phyloP scores from a whole-genome alignment of 306 rosid species.

The Acacia crassicarpa region DNA sequence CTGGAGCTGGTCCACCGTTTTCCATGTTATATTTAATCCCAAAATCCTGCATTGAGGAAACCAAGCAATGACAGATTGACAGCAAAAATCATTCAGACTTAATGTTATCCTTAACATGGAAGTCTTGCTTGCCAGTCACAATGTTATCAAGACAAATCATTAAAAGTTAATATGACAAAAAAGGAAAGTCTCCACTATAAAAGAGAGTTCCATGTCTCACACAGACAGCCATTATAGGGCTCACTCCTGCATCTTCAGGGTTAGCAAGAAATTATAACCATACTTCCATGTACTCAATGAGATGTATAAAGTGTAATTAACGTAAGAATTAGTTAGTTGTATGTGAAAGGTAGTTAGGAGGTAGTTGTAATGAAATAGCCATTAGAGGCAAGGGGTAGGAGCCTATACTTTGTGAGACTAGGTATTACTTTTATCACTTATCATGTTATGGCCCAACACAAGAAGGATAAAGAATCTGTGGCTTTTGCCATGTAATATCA shows the following conservation, averaged over 20 bases:
- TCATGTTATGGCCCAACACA: background rate
- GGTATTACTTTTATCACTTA: background rate
- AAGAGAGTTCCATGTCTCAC: background rate
- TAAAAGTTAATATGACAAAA: background rate
- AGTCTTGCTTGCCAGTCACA: background rate
- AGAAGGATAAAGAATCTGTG: background rate
- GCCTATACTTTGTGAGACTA: background rate
- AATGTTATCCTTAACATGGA: constrained; percentile 1
- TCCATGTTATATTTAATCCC: constrained; percentile 98
- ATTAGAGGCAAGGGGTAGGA: background rate
- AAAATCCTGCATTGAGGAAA: constrained; percentile 74
- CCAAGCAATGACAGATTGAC: constrained; percentile 15
- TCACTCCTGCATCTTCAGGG: background rate
- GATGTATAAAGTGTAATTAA: background rate
- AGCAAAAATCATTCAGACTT: background rate
- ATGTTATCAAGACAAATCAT: background rate
- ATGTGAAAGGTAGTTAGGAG: too few relatives aligned
- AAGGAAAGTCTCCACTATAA: background rate
- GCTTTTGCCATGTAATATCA: background rate
- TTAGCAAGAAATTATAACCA: background rate
- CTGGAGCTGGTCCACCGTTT: constrained; percentile 99
- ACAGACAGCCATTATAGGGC: background rate
- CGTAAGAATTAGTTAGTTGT: background rate
- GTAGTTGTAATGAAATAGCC: background rate
- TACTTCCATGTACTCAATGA: background rate